Evolutionary conservation across 495 filamentous ascomycete species (phyloP).

Genomic region (Podospora australis): DNA sequence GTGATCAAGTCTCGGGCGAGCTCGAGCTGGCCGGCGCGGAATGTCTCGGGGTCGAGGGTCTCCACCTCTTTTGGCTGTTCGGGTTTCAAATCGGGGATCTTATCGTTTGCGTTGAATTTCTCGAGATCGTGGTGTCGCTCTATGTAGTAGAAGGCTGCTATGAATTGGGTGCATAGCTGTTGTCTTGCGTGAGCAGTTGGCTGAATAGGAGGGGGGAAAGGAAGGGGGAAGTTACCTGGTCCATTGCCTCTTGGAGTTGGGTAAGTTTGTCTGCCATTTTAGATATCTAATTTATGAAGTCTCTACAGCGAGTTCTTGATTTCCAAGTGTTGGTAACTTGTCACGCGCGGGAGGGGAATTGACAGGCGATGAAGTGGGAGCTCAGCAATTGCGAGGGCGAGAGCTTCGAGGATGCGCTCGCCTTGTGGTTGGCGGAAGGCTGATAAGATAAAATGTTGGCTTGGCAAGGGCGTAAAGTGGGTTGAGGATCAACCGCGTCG

Average conservation of each 20-base stretch:
- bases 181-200: background rate
- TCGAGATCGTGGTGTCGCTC: constrained; percentile 72
- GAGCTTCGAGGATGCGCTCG: background rate
- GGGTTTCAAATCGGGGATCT: constrained; percentile 51
- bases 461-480: background rate
- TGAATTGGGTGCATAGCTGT: constrained; percentile 85
- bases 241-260: constrained; percentile 89
- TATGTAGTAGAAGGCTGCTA: constrained; percentile 77
- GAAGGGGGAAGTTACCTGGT: constrained; percentile 54
- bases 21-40: constrained; percentile 66
- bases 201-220: background rate
- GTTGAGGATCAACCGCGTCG: background rate
- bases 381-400: background rate
- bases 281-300: background rate
- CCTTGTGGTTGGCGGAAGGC: background rate
- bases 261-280: constrained; percentile 86
- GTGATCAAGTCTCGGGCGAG: constrained; percentile 80
- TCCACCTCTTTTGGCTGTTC: constrained; percentile 45
- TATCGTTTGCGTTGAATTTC: constrained; percentile 53
- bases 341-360: too few species aligned
- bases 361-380: too few species aligned
- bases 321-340: too few species aligned
- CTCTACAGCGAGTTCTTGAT: background rate
- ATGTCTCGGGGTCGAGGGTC: constrained; percentile 58
- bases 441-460: constrained; percentile 1